phyloP scores from a whole-genome alignment of 176 grass and related monocot species.

The Zea luxurians region DNA sequence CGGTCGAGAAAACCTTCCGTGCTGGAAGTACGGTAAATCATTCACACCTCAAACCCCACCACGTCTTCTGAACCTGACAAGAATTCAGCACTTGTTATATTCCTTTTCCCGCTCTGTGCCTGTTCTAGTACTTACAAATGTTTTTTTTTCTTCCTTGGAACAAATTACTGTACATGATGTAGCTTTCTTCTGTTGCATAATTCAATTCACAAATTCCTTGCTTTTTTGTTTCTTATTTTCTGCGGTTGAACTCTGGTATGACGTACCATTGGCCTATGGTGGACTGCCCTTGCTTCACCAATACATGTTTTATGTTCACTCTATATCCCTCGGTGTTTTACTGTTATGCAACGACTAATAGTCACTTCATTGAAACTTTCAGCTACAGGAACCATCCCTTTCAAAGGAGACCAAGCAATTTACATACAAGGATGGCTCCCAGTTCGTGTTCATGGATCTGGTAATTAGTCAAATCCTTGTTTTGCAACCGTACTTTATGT shows the following conservation, averaged over 20 bases:
- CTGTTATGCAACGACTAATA: constrained; percentile 18
- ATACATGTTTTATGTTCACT: background rate
- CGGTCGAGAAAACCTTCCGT: constrained; percentile 99
- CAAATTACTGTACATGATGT: background rate
- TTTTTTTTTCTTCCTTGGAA: background rate
- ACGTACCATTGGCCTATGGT: background rate
- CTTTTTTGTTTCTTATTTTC: background rate
- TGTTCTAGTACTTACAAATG: background rate
- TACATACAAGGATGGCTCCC: constrained; percentile 85
- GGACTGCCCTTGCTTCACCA: constrained; percentile 11
- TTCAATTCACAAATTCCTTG: too few relatives aligned
- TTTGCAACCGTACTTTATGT: background rate
- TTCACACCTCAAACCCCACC: constrained; percentile 19
- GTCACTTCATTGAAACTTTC: constrained; percentile 10
- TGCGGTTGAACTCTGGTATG: background rate
- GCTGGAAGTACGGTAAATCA: constrained; percentile 96
- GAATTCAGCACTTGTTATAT: background rate
- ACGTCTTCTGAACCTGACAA: background rate
- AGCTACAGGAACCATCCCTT: constrained; percentile 84
- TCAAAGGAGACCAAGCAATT: constrained; percentile 92
- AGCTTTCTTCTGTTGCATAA: too few relatives aligned
- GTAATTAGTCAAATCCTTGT: constrained; percentile 32
- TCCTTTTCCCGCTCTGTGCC: background rate
- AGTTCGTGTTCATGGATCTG: constrained; percentile 98
- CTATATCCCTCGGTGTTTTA: background rate